These are phyloP conservation scores for Lophiotrema nucula DNA, from an alignment of 495 filamentous ascomycete genomes.

Conservation along the genomic window DNA sequence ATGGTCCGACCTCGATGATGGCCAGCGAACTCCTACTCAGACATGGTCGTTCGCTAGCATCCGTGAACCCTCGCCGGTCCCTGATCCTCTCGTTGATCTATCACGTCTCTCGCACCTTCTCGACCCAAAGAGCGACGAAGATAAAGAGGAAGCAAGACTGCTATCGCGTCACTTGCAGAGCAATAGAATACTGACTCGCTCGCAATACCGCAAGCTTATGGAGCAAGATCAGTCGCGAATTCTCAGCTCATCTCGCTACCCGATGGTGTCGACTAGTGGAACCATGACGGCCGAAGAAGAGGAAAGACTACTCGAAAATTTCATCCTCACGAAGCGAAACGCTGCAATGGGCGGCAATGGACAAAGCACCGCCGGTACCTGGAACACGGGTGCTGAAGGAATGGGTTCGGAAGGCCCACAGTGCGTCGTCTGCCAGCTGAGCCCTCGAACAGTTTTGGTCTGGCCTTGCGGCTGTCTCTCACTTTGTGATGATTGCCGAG, in stretches of 20 bases:
- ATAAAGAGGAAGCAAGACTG: constrained; percentile 75
- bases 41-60: constrained; percentile 40
- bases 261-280: constrained; percentile 20
- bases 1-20: constrained; percentile 49
- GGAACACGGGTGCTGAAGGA: constrained; percentile 66
- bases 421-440: constrained; percentile 89
- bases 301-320: constrained; percentile 71
- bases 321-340: constrained; percentile 66
- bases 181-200: constrained; percentile 73
- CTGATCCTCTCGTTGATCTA: constrained; percentile 62
- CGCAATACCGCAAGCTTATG: constrained; percentile 64
- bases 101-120: constrained; percentile 75
- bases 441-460: constrained; percentile 83
- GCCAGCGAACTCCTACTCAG: constrained; percentile 77
- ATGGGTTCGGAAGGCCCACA: constrained; percentile 75
- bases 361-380: constrained; percentile 44
- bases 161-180: constrained; percentile 76
- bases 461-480: constrained; percentile 97
- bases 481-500: constrained; percentile 90
- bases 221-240: constrained; percentile 66
- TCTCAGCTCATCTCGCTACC: constrained; percentile 52
- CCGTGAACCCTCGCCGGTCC: constrained; percentile 50
- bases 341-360: constrained; percentile 26
- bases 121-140: constrained; percentile 72
- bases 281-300: constrained; percentile 68